A percentile compares a stretch with the other conserved stretches of the same genome.
Evolutionary conservation across 75 land plant species (phyloP).

Genomic region (Picea sitchensis): DNA sequence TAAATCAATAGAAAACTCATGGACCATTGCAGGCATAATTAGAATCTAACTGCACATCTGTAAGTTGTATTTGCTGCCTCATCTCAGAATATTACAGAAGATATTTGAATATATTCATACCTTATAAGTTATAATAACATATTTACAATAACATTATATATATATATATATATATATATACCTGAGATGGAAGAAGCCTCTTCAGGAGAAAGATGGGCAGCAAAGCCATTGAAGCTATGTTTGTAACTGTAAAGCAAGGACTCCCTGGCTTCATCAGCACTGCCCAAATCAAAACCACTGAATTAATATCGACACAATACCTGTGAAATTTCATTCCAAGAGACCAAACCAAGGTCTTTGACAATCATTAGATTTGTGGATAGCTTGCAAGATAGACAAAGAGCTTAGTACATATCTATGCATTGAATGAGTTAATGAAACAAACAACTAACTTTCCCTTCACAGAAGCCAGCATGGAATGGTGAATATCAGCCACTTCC

Average conservation of each 20-base stretch:
- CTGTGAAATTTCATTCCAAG: not conserved
- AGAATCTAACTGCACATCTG: not conserved
- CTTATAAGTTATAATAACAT: conserved; percentile 8
- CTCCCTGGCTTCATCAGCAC: conserved; percentile 54
- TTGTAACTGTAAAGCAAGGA: conserved; percentile 81
- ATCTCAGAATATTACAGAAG: not conserved
- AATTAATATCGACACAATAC: not conserved
- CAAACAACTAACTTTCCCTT: conserved; percentile 23
- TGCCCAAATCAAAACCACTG: conserved; percentile 3
- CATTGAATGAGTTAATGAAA: not conserved
- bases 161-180: not conserved
- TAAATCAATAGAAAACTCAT: not conserved
- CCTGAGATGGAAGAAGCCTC: conserved; percentile 62
- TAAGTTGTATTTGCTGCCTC: not conserved
- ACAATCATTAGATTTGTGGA: too few relatives aligned
- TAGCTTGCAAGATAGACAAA: too few relatives aligned
- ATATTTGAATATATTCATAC: not conserved
- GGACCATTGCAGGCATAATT: not conserved
- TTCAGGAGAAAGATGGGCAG: conserved; percentile 50
- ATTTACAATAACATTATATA: too few relatives aligned
- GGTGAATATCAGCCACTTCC: conserved; percentile 41
- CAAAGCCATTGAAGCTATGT: conserved; percentile 79
- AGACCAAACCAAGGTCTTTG: too few relatives aligned
- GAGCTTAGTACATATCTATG: too few relatives aligned
- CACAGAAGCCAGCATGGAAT: conserved; percentile 41